Percentiles rank a stretch among this genome's conserved stretches.
Evolutionary conservation across 805 yeast genomes (phyloP).

Genomic region (Saccharomycopsis synnaedendra): DNA sequence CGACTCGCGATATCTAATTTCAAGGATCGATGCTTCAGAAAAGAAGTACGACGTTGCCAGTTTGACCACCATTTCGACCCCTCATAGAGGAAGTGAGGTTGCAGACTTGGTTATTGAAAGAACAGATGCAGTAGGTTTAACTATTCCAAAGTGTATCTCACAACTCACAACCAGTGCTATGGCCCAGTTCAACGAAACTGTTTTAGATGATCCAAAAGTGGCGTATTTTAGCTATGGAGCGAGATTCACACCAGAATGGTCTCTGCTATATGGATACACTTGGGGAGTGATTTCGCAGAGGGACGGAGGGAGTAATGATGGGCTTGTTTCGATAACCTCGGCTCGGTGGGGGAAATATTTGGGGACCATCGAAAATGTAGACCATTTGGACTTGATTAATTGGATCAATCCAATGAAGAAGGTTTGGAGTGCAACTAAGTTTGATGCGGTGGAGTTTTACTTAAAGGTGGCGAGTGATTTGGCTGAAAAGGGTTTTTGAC

Average conservation of each 20-base stretch:
- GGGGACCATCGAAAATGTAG: conserved; percentile 70
- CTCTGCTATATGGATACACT: conserved; percentile 47
- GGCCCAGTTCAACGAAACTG: conserved; percentile 38
- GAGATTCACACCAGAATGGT: conserved; percentile 47
- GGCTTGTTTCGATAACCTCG: conserved; percentile 69
- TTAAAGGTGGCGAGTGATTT: conserved; percentile 54
- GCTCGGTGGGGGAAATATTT: conserved; percentile 76
- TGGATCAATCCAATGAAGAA: conserved; percentile 53
- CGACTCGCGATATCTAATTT: conserved; percentile 68
- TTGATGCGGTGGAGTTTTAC: conserved; percentile 61
- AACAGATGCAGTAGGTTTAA: neutral
- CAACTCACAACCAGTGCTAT: conserved; percentile 54
- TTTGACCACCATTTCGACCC: conserved; percentile 78
- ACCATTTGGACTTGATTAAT: conserved; percentile 79
- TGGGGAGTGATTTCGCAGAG: conserved; percentile 45
- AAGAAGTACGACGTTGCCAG: conserved; percentile 50
- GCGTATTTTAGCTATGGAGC: conserved; percentile 82
- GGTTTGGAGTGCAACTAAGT: conserved; percentile 28
- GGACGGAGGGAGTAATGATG: conserved; percentile 59
- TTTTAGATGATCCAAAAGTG: conserved; percentile 49
- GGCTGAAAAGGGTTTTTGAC: conserved; percentile 43
- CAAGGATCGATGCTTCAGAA: conserved; percentile 32
- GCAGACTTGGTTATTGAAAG: conserved; percentile 53
- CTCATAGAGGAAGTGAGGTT: conserved; percentile 77
- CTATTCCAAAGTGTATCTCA: conserved; percentile 34